phyloP scores from a whole-genome alignment of 2,329 filamentous ascomycete species.

The Decorospora gaudefroyi region DNA sequence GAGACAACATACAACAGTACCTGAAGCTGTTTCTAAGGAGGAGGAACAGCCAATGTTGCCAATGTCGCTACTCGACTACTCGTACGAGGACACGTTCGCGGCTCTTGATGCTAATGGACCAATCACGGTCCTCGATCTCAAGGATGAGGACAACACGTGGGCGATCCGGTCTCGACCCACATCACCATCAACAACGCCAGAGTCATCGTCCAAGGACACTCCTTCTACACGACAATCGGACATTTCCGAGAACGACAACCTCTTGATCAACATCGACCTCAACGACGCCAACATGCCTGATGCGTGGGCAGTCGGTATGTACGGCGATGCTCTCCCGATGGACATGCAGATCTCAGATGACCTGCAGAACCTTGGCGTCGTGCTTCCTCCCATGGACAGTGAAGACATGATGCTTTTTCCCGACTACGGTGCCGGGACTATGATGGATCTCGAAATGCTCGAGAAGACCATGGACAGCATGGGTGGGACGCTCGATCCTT shows the following conservation, averaged over 20 bases:
- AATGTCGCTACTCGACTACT: conserved; percentile 38
- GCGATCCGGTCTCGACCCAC: conserved; percentile 37
- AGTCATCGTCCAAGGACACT: conserved; percentile 46
- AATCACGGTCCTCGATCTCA: conserved; percentile 42
- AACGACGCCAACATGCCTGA: conserved; percentile 44
- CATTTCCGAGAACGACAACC: conserved; percentile 50
- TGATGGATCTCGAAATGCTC: conserved; percentile 43
- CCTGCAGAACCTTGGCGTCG: conserved; percentile 36
- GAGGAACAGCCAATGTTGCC: conserved; percentile 35
- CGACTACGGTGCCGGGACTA: conserved; percentile 27
- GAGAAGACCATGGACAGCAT: conserved; percentile 43
- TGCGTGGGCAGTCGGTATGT: conserved; percentile 36
- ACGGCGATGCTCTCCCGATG: conserved; percentile 37
- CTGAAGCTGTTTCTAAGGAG: conserved; percentile 28
- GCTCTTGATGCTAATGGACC: conserved; percentile 40
- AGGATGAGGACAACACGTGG: conserved; percentile 45
- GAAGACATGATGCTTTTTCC: conserved; percentile 45
- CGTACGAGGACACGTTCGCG: conserved; percentile 42
- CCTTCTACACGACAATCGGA: conserved; percentile 49
- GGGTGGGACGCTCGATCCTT: conserved; percentile 25
- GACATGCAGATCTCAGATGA: conserved; percentile 42
- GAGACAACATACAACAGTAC: conserved; percentile 24
- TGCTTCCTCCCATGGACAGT: conserved; percentile 41
- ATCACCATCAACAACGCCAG: conserved; percentile 42
- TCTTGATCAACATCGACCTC: conserved; percentile 48